phyloP scores from a whole-genome alignment of 805 yeast genomes.

The Pichia eremophila region DNA sequence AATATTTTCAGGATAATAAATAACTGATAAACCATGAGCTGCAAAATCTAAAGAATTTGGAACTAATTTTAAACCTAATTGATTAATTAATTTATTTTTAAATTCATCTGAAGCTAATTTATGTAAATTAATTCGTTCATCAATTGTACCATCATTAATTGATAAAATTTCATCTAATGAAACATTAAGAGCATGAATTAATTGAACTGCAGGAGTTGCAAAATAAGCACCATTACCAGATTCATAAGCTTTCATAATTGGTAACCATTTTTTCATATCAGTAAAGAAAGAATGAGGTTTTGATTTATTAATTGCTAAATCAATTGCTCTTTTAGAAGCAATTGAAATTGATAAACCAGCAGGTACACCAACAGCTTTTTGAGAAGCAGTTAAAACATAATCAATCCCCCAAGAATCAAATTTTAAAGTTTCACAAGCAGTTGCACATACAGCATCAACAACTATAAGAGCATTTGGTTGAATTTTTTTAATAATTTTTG shows the following conservation, averaged over 20 bases:
- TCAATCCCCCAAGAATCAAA: constrained; percentile 89
- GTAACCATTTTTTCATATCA: constrained; percentile 75
- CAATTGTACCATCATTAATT: constrained; percentile 29
- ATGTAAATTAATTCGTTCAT: constrained; percentile 56
- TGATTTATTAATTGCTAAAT: constrained; percentile 40
- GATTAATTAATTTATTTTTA: constrained; percentile 43
- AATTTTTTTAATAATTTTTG: constrained; percentile 48
- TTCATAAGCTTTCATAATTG: constrained; percentile 82
- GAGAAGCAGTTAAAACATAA: constrained; percentile 84
- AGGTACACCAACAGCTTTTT: constrained; percentile 92
- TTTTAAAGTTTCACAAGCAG: constrained; percentile 78
- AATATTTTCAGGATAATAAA: constrained; percentile 69
- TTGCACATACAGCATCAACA: constrained; percentile 93
- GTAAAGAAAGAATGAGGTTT: constrained; percentile 54
- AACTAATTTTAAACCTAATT: constrained; percentile 59
- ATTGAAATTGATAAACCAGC: constrained; percentile 78
- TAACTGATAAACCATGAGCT: constrained; percentile 85
- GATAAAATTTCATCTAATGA: constrained; percentile 62
- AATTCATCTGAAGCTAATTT: constrained; percentile 51
- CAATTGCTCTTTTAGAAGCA: constrained; percentile 68
- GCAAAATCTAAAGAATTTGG: constrained; percentile 48
- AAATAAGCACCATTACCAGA: constrained; percentile 71
- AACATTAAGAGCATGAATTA: constrained; percentile 68
- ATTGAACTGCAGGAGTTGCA: constrained; percentile 95
- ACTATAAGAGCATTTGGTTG: constrained; percentile 77